Base-by-base conservation (phyloP, 352 stramenopile species). In the Phytophthora sojae region DNA sequence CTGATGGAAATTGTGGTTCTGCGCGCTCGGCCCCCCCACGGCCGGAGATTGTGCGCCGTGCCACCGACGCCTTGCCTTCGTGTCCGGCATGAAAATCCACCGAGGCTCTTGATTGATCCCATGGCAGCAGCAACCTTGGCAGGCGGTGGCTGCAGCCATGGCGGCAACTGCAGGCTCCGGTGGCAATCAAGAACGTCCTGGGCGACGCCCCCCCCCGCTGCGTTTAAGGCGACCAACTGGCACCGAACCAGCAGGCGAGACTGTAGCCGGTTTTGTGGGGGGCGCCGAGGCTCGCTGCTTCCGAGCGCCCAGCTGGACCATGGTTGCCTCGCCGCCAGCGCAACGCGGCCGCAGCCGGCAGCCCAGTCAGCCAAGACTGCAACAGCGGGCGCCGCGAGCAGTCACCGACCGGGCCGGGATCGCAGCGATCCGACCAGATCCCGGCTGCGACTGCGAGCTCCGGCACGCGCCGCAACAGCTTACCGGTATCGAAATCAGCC, bases 361-460 rank as follows among this genome's bases (percentile, higher is more conserved):
- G 21, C 45, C 63, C 30, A 65, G 45, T 54, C 47, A 50, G 42
- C 57, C 52, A 26, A 37, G 39, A 21, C 39, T 11, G 39, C 52
- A 47, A 30, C 64, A n/a, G 50, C 37, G 3, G 6, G 42, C 17
- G 52, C 6, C 17, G 14, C 39, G 30, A 62, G 19, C 54, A 64
- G 57, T 63, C 51, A 7, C 39, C 51, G 26, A 49, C 14, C 11
- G 14, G 37, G 4, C 17, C 14, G 39, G 51, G 50, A 29, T 61
- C 25, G 51, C 53, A 51, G 21, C 56, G 57, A 66, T 68, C 65
- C 52, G 71, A 78, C 52, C 66, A 75, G 71, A 78, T 78, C 71
- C 23, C 50, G 26, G 19, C 44, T 23, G 39, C 51, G 56, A 52
- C 52, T 52, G 44, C 17, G 52, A 49, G 39, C 17, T 19, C 14